Percentiles rank a stretch among this genome's conserved stretches.
Conservation (phyloP, 345 rosid species). For the Linum lewisii region DNA sequence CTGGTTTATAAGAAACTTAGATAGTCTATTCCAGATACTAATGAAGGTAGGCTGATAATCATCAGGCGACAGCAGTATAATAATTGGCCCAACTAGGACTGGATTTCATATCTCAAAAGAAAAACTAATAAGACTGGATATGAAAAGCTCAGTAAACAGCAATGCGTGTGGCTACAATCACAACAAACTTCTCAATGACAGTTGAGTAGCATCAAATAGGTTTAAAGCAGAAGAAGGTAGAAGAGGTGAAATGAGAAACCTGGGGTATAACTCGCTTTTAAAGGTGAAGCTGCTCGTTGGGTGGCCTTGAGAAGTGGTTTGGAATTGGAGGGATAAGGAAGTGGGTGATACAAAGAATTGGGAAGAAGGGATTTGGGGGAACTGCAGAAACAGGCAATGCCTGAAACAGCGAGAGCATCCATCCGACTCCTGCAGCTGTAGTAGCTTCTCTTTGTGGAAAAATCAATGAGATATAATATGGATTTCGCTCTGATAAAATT, state of each 20-base stretch:
- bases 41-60: neutral
- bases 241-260: slow-evolving; percentile 21
- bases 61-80: neutral
- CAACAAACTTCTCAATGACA: neutral
- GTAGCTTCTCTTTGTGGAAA: too few relatives aligned
- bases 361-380: slow-evolving; percentile 18
- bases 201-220: too few relatives aligned
- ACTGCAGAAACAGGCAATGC: slow-evolving; percentile 36
- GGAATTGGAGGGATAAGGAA: slow-evolving; percentile 27
- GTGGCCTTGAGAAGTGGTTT: slow-evolving; percentile 19
- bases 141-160: neutral
- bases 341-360: slow-evolving; percentile 12
- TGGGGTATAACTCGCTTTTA: slow-evolving; percentile 39
- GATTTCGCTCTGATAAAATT: too few relatives aligned
- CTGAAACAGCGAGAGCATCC: slow-evolving; percentile 49
- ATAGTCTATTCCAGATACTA: neutral
- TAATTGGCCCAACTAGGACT: neutral
- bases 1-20: neutral
- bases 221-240: neutral
- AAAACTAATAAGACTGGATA: neutral
- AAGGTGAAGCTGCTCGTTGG: slow-evolving; percentile 21
- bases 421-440: slow-evolving; percentile 15
- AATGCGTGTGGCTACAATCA: neutral
- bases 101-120: neutral
- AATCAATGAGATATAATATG: too few relatives aligned